These are phyloP conservation scores for Escallonia rubra DNA, from an alignment of 129 eudicot species.

Conservation along the genomic window DNA sequence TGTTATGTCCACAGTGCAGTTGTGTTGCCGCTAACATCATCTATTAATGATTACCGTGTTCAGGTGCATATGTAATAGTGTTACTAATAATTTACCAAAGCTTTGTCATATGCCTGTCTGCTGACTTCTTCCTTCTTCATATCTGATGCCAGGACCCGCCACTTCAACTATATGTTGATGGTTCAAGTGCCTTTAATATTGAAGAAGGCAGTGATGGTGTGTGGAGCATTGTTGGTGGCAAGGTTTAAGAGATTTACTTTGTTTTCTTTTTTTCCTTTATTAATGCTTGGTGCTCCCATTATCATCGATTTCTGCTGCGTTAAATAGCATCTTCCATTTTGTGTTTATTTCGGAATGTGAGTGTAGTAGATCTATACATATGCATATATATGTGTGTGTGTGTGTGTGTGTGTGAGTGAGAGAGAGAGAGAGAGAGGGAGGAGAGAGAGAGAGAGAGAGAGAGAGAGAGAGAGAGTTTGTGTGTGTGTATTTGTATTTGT, in stretches of 20 bases:
- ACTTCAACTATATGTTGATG: slow-evolving; percentile 49
- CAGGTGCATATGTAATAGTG: slow-evolving; percentile 43
- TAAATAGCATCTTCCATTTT: too few relatives aligned
- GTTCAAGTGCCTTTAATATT: slow-evolving; percentile 51
- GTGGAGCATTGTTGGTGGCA: slow-evolving; percentile 90
- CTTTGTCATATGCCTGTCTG: slow-evolving; percentile 2
- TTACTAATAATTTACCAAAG: slow-evolving; percentile 3
- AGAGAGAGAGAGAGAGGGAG: too few relatives aligned
- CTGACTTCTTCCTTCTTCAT: not conserved
- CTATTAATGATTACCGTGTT: slow-evolving; percentile 36
- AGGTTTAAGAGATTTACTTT: slow-evolving; percentile 35
- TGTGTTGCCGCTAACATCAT: slow-evolving; percentile 36
- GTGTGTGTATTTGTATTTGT: too few relatives aligned
- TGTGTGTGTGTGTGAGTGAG: too few relatives aligned
- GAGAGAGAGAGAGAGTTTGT: too few relatives aligned
- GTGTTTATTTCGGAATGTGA: too few relatives aligned
- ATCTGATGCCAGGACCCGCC: slow-evolving; percentile 63
- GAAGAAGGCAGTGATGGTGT: slow-evolving; percentile 80
- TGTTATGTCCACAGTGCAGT: slow-evolving; percentile 56
- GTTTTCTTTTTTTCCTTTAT: not conserved
- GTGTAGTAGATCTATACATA: too few relatives aligned
- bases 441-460: too few relatives aligned
- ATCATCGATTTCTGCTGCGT: not conserved
- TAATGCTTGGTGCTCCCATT: not conserved
- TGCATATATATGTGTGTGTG: too few relatives aligned